A percentile compares a stretch with the other conserved stretches of the same genome.
phyloP scores from a whole-genome alignment of 345 rosid genomes.

The Heritiera fomes region DNA sequence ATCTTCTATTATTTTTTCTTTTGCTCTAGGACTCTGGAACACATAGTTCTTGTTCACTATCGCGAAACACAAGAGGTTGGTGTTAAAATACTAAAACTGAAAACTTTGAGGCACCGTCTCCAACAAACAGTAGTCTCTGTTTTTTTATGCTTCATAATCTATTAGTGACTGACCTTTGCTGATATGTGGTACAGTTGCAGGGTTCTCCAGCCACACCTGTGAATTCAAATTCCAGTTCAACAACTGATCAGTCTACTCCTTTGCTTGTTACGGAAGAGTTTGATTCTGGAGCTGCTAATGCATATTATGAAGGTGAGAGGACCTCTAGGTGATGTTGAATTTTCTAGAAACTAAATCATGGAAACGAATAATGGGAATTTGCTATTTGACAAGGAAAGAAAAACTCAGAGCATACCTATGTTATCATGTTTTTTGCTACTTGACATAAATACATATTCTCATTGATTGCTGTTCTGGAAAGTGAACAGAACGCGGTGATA shows the following conservation, averaged over 20 bases:
- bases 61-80: constrained; percentile 97
- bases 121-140: not conserved
- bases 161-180: not conserved
- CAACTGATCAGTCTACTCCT: constrained; percentile 59
- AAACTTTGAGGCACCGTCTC: not conserved
- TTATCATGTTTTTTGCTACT: not conserved
- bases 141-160: constrained; percentile 4
- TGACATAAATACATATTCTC: constrained; percentile 16
- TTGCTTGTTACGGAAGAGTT: constrained; percentile 57
- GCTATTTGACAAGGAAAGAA: not conserved
- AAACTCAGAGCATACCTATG: not conserved
- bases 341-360: constrained; percentile 18
- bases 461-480: constrained; percentile 31
- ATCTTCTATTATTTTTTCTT: constrained; percentile 21
- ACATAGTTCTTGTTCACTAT: constrained; percentile 96
- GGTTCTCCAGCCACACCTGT: constrained; percentile 73
- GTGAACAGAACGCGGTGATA: constrained; percentile 53
- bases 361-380: not conserved
- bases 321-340: constrained; percentile 30
- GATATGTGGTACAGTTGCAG: constrained; percentile 48
- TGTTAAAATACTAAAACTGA: constrained; percentile 10
- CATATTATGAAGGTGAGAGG: constrained; percentile 39
- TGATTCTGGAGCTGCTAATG: constrained; percentile 53
- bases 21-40: constrained; percentile 69
- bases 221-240: constrained; percentile 82